Base-by-base conservation (phyloP, 306 rosid genomes). In the Cicer arietinum region DNA sequence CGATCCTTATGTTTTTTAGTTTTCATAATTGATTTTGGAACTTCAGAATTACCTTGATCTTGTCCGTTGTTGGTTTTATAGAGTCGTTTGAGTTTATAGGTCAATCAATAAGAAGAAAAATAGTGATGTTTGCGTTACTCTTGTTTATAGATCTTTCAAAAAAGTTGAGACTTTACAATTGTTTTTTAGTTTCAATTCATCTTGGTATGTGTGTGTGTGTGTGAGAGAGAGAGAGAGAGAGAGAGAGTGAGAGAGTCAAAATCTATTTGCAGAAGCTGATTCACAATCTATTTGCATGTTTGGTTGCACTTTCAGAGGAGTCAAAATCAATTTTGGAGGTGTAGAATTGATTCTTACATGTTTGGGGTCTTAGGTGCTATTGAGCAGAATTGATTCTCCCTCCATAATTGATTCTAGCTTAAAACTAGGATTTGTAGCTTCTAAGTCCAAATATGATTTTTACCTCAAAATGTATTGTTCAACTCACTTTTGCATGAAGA, bases 1-100 rank as follows among this genome's bases (percentile, higher is more conserved):
- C 7, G 73, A 20, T 45, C 39, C 35, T 1, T 46, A 6, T 40
- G 0, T 13, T 73, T 73, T 40, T 17, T 6, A 22, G 58, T 43
- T 35, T 67, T 67, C 50, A 1, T 70, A 11, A 48, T 64, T 64
- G 66, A 57, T 76, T 54, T 77, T 47, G 17, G 20, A 71, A 75
- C 12, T 64, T 51, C 17, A 6, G 8, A 47, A 16, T 39, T 58
- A 64, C 54, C 42, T 7, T 65, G 71, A 60, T 66, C 25, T 60
- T 35, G 56, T 0, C 17, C 7, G 48, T 35, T 41, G 54, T 66
- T 67, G 67, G 58, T 73, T 43, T 67, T 50, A 7, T 47, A 59
- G 22, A 58, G 58, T 51, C 14, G 47, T 13, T 64, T 73, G 25
- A 44, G 45, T 62, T 47, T 43, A 11, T 73, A 18, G 43, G 43